phyloP scores from a whole-genome alignment of 2,329 filamentous ascomycete genomes.

The Monosporascus sp. region DNA sequence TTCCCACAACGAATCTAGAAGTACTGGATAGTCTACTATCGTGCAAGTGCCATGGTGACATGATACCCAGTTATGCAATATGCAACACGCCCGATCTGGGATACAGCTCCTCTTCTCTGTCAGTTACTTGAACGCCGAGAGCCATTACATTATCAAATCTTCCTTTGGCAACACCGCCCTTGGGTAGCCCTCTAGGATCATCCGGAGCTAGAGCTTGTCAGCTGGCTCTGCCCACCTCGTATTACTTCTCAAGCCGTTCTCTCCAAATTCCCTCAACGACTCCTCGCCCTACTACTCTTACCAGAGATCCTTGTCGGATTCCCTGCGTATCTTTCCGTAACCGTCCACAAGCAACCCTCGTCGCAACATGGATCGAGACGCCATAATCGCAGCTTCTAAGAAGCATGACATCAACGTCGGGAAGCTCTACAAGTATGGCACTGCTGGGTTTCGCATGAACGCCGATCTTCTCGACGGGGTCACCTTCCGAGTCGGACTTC shows the following conservation, averaged over 20 bases:
- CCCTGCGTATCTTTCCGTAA: no score
- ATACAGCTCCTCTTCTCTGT: neutral
- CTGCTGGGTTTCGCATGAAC: constrained; percentile 64
- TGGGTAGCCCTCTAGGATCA: neutral
- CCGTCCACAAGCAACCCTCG: no score
- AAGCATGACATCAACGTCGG: constrained; percentile 56
- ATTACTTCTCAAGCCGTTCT: neutral
- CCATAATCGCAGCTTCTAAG: constrained; percentile 55
- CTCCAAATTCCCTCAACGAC: neutral
- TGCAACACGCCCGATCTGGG: neutral
- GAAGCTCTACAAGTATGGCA: constrained; percentile 59
- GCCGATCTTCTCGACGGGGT: constrained; percentile 84
- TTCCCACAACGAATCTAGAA: neutral
- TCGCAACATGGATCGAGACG: constrained; percentile 41
- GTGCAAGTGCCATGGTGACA: neutral
- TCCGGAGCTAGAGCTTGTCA: neutral
- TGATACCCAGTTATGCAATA: neutral
- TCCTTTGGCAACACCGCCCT: neutral
- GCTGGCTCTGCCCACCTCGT: neutral
- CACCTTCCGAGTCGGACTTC: constrained; percentile 84
- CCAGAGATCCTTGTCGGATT: no score
- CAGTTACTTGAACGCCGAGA: neutral
- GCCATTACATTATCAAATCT: neutral
- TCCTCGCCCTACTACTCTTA: no score
- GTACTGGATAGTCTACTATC: neutral